Percentiles rank a stretch among this genome's conserved stretches.
Conservation (phyloP, 176 grass and related monocot species). For the Eremochloa ophiuroides region DNA sequence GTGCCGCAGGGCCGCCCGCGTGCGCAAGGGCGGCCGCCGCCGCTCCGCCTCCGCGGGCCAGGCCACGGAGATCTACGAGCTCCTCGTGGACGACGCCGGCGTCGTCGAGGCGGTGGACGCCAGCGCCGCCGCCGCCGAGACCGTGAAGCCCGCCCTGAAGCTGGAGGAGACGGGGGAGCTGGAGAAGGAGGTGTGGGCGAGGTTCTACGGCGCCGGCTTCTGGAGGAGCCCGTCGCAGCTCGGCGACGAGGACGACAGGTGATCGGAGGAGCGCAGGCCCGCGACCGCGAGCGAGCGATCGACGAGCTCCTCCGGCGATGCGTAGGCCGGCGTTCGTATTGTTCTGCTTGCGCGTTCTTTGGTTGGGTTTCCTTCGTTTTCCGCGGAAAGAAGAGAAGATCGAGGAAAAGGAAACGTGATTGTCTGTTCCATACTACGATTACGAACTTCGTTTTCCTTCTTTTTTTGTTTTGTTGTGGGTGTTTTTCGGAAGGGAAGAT, state of each 20-base stretch:
- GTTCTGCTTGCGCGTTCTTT: conserved; percentile 2
- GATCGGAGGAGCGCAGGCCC: background rate
- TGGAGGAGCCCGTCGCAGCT: conserved; percentile 86
- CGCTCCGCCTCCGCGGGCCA: conserved; percentile 22
- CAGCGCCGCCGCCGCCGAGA: background rate
- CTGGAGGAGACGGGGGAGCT: conserved; percentile 26
- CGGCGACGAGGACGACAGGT: conserved; percentile 28
- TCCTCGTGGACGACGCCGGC: conserved; percentile 25
- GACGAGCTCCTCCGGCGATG: background rate
- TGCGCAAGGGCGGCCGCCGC: conserved; percentile 6
- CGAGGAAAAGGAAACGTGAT: background rate
- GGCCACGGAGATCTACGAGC: conserved; percentile 47
- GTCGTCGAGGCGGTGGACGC: background rate
- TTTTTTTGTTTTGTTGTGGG: background rate
- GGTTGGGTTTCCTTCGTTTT: conserved; percentile 28
- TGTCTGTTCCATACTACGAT: background rate
- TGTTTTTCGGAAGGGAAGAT: conserved; percentile 15
- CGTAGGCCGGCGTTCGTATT: too few relatives aligned
- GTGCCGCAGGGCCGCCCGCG: conserved; percentile 38
- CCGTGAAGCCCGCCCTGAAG: background rate
- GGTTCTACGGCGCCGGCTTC: conserved; percentile 80
- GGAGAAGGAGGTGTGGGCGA: conserved; percentile 78
- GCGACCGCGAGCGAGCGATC: background rate
- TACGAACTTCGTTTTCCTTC: background rate
- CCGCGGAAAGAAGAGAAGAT: background rate